Evolutionary conservation across 495 filamentous ascomycete species (phyloP), one percentile per base, ranked within the genome.

Genomic region (Darksidea phi): DNA sequence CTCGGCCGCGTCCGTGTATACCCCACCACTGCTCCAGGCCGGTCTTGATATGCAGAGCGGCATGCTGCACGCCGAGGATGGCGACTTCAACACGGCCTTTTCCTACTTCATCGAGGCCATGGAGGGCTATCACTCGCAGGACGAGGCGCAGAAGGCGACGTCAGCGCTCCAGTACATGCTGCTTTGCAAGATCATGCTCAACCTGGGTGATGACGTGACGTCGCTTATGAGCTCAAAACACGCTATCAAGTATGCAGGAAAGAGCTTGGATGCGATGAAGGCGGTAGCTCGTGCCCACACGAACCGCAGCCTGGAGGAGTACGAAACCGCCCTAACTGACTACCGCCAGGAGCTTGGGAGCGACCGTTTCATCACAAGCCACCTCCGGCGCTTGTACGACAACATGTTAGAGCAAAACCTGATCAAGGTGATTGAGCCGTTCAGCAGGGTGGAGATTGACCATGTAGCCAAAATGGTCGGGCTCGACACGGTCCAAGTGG

Each of bases 81-180:
- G 89, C 76, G 94, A 99, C 77, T 99, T 97, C 82, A 95, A 93
- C 76, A 99, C 94, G 13, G 89, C 95, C 28, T 97, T 84, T 79
- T 95, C 90, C 45, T 99, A 99, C 79, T 99, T 99, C 76, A 96
- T 99, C 74, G 94, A 99, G 76, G 94, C 94, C 13, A 80, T 99
- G 52, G 94, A 99, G 71, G 94, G 94, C 45, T 97, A 97, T 76
- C 91, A 90, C 74, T 85, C 88, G 6, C 90, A 96, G 71, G 94
- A 99, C 61, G 89, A 93, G 66, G 76, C 86, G 6, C 79, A 82
- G 59, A 87, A 90, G 74, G 94, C 94, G 5, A 93, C 91, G 8
- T 86, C 92, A 8, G 89, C 94, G 24, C 79, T 99, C 63, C 95
- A 99, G 77, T 99, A 99, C 82, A 97, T 99, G 95, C 81, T 99